These are phyloP conservation scores for Tetrahymena borealis DNA, from an alignment of 73 alveolate species.

Conservation along the genomic window DNA sequence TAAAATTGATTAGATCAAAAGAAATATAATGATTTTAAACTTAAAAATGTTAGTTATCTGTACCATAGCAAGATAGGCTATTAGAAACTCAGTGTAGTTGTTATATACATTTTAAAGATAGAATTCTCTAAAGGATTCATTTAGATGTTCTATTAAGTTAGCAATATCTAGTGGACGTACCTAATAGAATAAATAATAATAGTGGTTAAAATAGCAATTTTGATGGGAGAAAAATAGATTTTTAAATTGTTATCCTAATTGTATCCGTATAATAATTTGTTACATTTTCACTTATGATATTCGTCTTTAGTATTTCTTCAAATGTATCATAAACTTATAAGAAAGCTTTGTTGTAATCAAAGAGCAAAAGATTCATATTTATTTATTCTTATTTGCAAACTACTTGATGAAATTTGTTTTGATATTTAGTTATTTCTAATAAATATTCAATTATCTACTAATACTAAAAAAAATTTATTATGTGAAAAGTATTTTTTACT, in stretches of 20 bases:
- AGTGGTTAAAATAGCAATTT: not conserved
- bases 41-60: not conserved
- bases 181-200: not conserved
- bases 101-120: not conserved
- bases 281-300: not conserved
- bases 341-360: not conserved
- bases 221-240: too few species aligned
- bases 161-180: not conserved
- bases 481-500: too few species aligned
- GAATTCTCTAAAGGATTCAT: not conserved
- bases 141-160: not conserved
- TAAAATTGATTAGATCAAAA: not conserved
- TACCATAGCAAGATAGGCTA: not conserved
- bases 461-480: too few species aligned
- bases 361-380: not conserved
- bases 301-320: not conserved
- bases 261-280: too few species aligned
- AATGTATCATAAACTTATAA: not conserved
- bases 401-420: not conserved
- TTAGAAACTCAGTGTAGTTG: not conserved
- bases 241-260: too few species aligned
- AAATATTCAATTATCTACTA: too few species aligned
- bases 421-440: too few species aligned
- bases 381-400: not conserved
- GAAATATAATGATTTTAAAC: too few species aligned